Conservation (phyloP, 768 basidiomycete species). For the Lactifluus hygrophoroides region DNA sequence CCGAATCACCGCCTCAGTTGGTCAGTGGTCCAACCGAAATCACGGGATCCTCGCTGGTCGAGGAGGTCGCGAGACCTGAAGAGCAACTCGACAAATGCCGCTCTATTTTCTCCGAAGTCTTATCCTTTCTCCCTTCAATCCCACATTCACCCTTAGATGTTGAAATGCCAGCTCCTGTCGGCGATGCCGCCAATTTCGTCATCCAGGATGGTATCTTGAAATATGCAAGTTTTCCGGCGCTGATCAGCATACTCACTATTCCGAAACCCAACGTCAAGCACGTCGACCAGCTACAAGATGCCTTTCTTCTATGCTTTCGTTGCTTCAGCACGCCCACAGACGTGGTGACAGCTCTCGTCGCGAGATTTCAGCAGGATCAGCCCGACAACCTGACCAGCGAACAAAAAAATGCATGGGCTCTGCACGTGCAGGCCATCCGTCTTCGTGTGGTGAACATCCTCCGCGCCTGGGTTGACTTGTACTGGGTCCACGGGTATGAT, state of each 20-base stretch:
- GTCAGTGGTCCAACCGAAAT: neutral
- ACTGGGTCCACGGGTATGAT: slow-evolving; percentile 34
- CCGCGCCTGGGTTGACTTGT: neutral
- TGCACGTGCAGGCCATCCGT: slow-evolving; percentile 34
- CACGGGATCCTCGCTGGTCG: neutral
- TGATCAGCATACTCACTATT: neutral
- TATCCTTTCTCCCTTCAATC: neutral
- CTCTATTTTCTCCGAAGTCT: neutral
- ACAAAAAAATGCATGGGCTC: slow-evolving; percentile 43
- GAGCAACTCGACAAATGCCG: neutral
- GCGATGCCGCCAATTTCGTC: neutral
- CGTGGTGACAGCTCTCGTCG: slow-evolving; percentile 36
- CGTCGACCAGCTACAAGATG: slow-evolving; percentile 33
- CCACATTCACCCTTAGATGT: neutral
- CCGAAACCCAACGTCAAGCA: slow-evolving; percentile 28
- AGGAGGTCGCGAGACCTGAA: neutral
- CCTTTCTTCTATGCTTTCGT: slow-evolving; percentile 68
- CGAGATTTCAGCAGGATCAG: slow-evolving; percentile 41
- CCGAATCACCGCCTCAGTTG: neutral
- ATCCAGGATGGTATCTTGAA: neutral
- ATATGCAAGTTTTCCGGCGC: neutral
- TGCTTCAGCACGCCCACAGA: slow-evolving; percentile 48
- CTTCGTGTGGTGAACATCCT: neutral
- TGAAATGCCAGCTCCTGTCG: neutral
- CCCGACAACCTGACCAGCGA: neutral